These are phyloP conservation scores for Diaporthe helianthi DNA, from an alignment of 2,329 filamentous ascomycete species.

Conservation along the genomic window DNA sequence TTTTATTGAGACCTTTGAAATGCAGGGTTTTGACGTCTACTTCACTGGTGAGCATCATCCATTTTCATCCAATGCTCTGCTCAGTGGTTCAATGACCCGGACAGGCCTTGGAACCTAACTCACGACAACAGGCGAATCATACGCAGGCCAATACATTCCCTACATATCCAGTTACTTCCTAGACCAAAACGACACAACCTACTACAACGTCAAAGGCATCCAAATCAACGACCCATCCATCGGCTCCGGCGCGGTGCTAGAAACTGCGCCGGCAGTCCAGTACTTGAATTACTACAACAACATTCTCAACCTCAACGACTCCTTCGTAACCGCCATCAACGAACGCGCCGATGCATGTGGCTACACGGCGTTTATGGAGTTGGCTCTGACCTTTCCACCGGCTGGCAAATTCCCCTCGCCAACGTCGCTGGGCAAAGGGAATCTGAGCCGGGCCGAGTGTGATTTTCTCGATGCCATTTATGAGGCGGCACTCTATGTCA, in stretches of 20 bases:
- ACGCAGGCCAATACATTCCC: conserved; percentile 64
- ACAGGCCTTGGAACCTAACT: neutral
- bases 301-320: conserved; percentile 66
- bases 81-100: neutral
- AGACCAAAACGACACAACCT: conserved; percentile 65
- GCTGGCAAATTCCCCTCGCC: conserved; percentile 33
- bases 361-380: conserved; percentile 62
- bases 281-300: conserved; percentile 64
- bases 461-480: conserved; percentile 52
- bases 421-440: neutral
- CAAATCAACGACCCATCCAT: conserved; percentile 74
- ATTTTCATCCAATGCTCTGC: neutral
- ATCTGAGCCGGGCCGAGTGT: conserved; percentile 41
- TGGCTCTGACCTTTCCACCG: conserved; percentile 54
- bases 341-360: conserved; percentile 61
- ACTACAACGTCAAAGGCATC: conserved; percentile 71
- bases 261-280: conserved; percentile 55
- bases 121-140: conserved; percentile 55
- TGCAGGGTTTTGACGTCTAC: conserved; percentile 71
- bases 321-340: conserved; percentile 57
- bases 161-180: conserved; percentile 77
- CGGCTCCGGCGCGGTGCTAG: conserved; percentile 53
- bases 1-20: conserved; percentile 70
- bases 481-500: conserved; percentile 62
- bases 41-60: conserved; percentile 63